A percentile compares a stretch with the other conserved stretches of the same genome.
These are phyloP conservation scores for Musa itinerans DNA, from an alignment of 176 grass and related monocot genomes.

Conservation along the genomic window DNA sequence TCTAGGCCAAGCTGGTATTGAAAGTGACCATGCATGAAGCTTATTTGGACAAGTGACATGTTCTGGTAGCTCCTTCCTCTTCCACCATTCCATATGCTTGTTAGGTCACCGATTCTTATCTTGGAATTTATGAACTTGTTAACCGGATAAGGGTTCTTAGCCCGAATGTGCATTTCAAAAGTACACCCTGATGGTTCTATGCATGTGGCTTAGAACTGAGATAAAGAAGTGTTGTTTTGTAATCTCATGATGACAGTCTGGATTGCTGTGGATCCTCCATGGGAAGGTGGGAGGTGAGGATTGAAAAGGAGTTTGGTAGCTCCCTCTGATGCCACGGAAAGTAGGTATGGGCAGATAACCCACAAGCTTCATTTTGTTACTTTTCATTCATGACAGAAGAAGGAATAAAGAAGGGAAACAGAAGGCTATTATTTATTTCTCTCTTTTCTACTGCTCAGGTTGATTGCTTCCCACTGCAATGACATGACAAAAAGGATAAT, in stretches of 20 bases:
- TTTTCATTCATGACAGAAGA: constrained; percentile 33
- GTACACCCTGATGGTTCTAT: too few relatives aligned
- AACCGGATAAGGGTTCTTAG: too few relatives aligned
- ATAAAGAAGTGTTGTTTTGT: not conserved
- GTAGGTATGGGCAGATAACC: not conserved
- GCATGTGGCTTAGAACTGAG: not conserved
- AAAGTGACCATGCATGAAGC: constrained; percentile 24
- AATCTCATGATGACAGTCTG: not conserved
- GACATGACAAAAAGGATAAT: constrained; percentile 45
- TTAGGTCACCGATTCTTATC: too few relatives aligned
- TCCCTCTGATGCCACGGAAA: constrained; percentile 7
- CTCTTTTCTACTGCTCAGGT: constrained; percentile 20
- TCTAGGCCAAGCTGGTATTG: constrained; percentile 24
- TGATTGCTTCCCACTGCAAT: constrained; percentile 66
- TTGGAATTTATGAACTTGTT: too few relatives aligned
- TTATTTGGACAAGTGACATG: constrained; percentile 17
- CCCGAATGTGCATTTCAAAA: too few relatives aligned
- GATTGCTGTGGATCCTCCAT: not conserved
- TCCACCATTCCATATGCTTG: too few relatives aligned
- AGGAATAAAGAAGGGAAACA: not conserved
- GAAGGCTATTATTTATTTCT: constrained; percentile 20
- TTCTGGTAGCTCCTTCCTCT: not conserved
- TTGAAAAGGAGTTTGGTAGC: not conserved
- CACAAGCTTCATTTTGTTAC: constrained; percentile 31
- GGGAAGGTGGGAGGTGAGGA: not conserved